Evolutionary conservation across 805 yeast species (phyloP), one percentile per base, ranked within the genome.

Genomic region (Candida michaelii): DNA sequence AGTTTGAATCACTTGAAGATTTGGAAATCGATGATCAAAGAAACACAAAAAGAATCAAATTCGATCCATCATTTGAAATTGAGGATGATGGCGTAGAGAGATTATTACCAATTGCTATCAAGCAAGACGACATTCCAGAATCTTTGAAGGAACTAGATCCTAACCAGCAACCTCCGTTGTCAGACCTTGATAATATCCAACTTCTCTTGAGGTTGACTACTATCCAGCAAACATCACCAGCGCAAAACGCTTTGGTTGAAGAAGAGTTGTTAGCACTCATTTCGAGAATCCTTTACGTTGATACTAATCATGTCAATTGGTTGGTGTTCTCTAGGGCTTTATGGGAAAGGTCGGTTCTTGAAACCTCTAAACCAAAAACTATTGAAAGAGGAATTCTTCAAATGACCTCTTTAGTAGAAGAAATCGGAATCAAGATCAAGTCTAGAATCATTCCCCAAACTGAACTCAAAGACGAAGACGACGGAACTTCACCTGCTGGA

Each of bases 351-450:
- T 88, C 97, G 6, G 54, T 86, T 15, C 68, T 90, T 27, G 99
- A 93, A 60, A 78, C 96, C 0, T 73, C 75, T 38, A 82, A 81
- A 50, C 80, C 95, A 1, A 82, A 85, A 58, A 91, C 97, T 1
- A 83, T 91, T 17, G 98, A 93, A 65, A 77, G 99, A 59, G 98
- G 98, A 39, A 82, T 90, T 4, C 70, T 93, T 39, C 99, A 93
- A 63, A 82, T 93, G 83, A 91, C 90, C 42, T 83, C 95, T 3
- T 69, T 93, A 32, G 93, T 90, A 19, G 96, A 89, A 56, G 97
- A 90, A 59, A 69, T 89, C 18, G 95, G 91, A 2, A 74, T 82
- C 43, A 77, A 81, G 43, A 79, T 84, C 39, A 70, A 73, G 41
- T 66, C 83, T 7, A 73, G 81, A 38, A 51, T 68, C 69, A 54